phyloP scores from a whole-genome alignment of 2,329 filamentous ascomycete species.

The Plectosphaerella sp. region DNA sequence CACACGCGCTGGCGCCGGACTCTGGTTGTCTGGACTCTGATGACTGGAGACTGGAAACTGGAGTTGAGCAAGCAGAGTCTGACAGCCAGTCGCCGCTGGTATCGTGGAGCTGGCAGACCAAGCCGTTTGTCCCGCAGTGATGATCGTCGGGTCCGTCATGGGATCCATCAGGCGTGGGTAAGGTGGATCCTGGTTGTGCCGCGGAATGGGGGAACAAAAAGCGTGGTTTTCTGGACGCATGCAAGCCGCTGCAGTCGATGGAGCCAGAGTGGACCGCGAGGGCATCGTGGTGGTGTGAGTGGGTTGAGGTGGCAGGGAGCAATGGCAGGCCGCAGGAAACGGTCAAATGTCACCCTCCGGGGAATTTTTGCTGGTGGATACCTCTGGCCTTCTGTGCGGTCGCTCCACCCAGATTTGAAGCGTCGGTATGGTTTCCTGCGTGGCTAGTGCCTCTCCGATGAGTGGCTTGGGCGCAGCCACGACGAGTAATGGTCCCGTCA shows the following conservation, averaged over 20 bases:
- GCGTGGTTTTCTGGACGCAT: neutral
- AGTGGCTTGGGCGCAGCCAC: neutral
- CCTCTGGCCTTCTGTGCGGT: neutral
- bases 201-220: neutral
- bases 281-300: neutral
- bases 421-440: neutral
- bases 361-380: neutral
- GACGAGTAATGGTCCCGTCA: neutral
- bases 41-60: neutral
- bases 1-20: too few species aligned
- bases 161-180: too few species aligned
- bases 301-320: neutral
- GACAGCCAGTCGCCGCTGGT: neutral
- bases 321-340: neutral
- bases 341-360: slow-evolving; percentile 2
- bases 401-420: too few species aligned
- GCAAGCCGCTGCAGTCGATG: neutral
- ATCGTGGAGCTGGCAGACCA: too few species aligned
- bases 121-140: too few species aligned
- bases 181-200: neutral
- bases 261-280: neutral
- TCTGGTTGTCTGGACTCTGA: too few species aligned
- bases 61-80: neutral
- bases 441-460: neutral
- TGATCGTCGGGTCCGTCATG: too few species aligned